phyloP scores from a whole-genome alignment of 2,329 filamentous ascomycete species.

The Trichoderma aggressivum region DNA sequence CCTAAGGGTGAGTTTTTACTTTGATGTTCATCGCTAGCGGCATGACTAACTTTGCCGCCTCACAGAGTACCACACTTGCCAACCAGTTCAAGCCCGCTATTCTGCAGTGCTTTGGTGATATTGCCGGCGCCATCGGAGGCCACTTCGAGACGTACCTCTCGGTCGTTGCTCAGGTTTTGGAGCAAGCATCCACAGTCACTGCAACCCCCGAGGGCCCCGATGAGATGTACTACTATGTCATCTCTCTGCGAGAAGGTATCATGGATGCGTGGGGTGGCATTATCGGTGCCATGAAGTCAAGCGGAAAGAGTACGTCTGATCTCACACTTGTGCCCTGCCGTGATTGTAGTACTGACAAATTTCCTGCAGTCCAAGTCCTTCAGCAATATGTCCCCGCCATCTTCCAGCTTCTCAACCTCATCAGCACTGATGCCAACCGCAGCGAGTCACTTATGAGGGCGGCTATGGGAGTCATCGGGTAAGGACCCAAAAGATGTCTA shows the following conservation, averaged over 20 bases:
- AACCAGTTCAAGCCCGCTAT: constrained; percentile 99
- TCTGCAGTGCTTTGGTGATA: constrained; percentile 95
- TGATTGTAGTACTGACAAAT: constrained; percentile 26
- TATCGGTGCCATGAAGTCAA: constrained; percentile 87
- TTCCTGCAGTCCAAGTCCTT: constrained; percentile 59
- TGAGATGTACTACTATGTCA: constrained; percentile 95
- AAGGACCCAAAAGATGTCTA: constrained; percentile 34
- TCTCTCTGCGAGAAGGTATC: constrained; percentile 92
- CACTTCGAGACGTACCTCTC: constrained; percentile 91
- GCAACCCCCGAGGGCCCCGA: constrained; percentile 76
- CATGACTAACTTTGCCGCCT: background rate
- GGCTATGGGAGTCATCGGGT: constrained; percentile 98
- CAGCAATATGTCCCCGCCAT: constrained; percentile 79
- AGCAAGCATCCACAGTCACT: constrained; percentile 84
- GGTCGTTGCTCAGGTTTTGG: constrained; percentile 88
- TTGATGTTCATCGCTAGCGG: background rate
- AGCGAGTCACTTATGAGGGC: constrained; percentile 89
- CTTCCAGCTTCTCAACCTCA: constrained; percentile 78
- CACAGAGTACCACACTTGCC: constrained; percentile 73
- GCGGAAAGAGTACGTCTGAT: constrained; percentile 66
- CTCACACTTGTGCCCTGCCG: background rate
- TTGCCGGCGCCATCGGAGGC: constrained; percentile 87
- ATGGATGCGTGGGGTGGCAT: constrained; percentile 99
- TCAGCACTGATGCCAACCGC: constrained; percentile 79
- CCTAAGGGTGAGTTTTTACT: constrained; percentile 60